Conservation (phyloP, 495 filamentous ascomycete genomes). For the Astrocystis sublimbata region DNA sequence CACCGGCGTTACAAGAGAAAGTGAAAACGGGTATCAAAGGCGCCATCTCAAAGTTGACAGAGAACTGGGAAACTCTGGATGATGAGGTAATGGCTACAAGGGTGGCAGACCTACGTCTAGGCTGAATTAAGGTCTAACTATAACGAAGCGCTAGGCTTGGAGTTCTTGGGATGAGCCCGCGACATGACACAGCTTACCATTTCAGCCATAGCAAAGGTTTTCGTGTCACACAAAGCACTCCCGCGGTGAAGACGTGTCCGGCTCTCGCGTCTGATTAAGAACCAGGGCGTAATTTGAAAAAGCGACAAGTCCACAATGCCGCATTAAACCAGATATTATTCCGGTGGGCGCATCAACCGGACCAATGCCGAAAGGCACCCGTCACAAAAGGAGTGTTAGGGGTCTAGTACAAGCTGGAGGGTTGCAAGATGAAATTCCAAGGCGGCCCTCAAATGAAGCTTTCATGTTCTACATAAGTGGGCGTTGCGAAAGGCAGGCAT, state of each 20-base stretch:
- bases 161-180: background rate
- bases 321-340: no score
- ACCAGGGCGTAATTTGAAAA: no score
- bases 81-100: background rate
- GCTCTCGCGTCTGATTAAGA: no score
- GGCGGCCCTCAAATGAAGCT: background rate
- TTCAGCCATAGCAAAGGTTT: no score
- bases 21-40: background rate
- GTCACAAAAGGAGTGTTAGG: background rate
- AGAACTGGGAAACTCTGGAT: background rate
- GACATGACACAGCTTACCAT: no score
- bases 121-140: background rate
- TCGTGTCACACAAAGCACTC: no score
- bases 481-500: no score
- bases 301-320: no score
- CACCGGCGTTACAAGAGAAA: background rate
- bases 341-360: background rate
- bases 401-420: background rate
- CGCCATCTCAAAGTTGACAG: background rate
- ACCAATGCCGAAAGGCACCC: background rate
- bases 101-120: constrained; percentile 2
- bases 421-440: background rate
- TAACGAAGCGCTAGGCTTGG: background rate
- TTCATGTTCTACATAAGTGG: background rate
- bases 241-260: no score